A percentile compares a stretch with the other conserved stretches of the same genome.
These are phyloP conservation scores for Inga laurina DNA, from an alignment of 306 rosid genomes.

Conservation along the genomic window DNA sequence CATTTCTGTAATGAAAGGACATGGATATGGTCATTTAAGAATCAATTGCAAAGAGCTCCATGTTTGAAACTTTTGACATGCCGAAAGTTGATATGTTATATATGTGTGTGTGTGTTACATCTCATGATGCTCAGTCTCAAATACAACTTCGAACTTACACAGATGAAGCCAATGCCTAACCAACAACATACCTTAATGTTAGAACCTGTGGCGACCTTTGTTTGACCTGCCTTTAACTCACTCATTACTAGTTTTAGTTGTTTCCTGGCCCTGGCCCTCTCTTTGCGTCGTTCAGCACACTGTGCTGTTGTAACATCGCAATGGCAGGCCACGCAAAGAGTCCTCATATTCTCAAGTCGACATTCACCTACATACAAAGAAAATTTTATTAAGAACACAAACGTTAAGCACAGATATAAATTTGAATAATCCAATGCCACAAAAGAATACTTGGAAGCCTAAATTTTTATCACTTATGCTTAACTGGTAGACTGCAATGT, in stretches of 20 bases:
- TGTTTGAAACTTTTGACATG: no score
- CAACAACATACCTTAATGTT: conserved; percentile 45
- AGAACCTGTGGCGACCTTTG: conserved; percentile 23
- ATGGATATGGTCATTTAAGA: no score
- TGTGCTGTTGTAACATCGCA: conserved; percentile 76
- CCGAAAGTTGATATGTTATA: no score
- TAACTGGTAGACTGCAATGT: neutral
- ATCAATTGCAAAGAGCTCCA: no score
- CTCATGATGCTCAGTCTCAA: neutral
- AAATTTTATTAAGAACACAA: neutral
- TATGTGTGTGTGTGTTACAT: neutral
- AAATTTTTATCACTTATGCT: neutral
- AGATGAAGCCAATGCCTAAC: conserved; percentile 1
- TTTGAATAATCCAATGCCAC: neutral
- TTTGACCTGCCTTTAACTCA: conserved; percentile 40
- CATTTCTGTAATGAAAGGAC: no score
- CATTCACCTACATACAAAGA: conserved; percentile 68
- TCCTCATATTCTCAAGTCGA: conserved; percentile 88
- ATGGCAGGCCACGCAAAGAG: conserved; percentile 95
- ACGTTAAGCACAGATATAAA: no score
- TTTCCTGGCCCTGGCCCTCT: conserved; percentile 75
- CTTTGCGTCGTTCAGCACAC: conserved; percentile 69
- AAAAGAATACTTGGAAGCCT: neutral
- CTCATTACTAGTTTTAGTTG: conserved; percentile 64
- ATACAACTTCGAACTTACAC: conserved; percentile 5